Conservation (phyloP, 208 protist genomes). For the Novymonas esmeraldas region DNA sequence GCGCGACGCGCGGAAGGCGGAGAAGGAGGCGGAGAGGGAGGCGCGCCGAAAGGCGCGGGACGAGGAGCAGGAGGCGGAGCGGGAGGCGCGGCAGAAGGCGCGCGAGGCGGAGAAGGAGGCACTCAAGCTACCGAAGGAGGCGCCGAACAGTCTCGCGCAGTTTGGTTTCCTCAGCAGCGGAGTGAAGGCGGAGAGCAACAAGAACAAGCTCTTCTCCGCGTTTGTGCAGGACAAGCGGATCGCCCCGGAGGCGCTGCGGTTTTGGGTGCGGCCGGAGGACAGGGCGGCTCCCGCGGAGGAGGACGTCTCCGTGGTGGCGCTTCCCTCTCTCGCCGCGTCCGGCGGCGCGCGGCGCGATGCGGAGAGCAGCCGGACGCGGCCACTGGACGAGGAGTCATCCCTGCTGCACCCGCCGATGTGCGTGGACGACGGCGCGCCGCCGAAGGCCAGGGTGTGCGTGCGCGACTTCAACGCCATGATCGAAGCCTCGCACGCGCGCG, state of each 20-base stretch:
- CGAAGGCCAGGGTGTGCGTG: slow-evolving; percentile 15
- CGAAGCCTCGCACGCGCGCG: slow-evolving; percentile 40
- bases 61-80: slow-evolving; percentile 28
- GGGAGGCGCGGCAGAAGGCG: slow-evolving; percentile 26
- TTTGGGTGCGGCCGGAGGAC: slow-evolving; percentile 49
- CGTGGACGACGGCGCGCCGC: slow-evolving; percentile 6
- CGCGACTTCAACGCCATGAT: slow-evolving; percentile 54
- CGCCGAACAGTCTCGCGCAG: slow-evolving; percentile 38
- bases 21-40: slow-evolving; percentile 25
- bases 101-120: slow-evolving; percentile 24
- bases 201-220: slow-evolving; percentile 62
- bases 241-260: slow-evolving; percentile 57
- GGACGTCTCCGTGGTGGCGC: slow-evolving; percentile 23
- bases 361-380: slow-evolving; percentile 12
- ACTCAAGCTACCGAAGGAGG: slow-evolving; percentile 18
- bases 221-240: slow-evolving; percentile 86
- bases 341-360: neutral
- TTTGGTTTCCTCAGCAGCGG: slow-evolving; percentile 72
- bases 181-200: slow-evolving; percentile 37
- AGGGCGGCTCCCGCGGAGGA: slow-evolving; percentile 7
- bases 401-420: slow-evolving; percentile 59
- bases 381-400: slow-evolving; percentile 50
- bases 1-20: slow-evolving; percentile 26
- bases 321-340: slow-evolving; percentile 3
- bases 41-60: slow-evolving; percentile 29